These are phyloP conservation scores for Thelephora terrestris DNA, from an alignment of 1,284 basidiomycete species.

Conservation along the genomic window DNA sequence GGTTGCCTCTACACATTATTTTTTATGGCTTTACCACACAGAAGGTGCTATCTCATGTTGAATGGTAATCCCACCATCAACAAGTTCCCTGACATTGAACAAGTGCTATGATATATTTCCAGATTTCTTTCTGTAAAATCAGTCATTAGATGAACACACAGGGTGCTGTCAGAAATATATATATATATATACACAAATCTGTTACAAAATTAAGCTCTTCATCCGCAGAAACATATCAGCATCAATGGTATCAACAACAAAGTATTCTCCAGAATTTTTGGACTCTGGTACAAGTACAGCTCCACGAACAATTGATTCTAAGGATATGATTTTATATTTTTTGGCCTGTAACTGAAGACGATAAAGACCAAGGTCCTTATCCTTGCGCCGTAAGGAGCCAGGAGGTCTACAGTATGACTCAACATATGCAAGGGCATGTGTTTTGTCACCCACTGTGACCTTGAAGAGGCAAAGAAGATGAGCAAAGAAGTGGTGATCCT, in stretches of 20 bases:
- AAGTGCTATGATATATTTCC: no score
- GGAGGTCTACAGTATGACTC: constrained; percentile 13
- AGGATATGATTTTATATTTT: constrained; percentile 14
- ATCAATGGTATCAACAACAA: constrained; percentile 19
- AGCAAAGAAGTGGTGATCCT: constrained; percentile 11
- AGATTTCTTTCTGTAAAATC: no score
- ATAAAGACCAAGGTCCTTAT: constrained; percentile 17
- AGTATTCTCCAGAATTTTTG: constrained; percentile 12
- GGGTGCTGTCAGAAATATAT: no score
- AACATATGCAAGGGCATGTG: constrained; percentile 17
- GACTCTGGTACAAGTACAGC: constrained; percentile 15
- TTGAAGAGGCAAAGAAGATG: constrained; percentile 17
- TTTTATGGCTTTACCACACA: no score
- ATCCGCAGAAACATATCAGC: constrained; percentile 19
- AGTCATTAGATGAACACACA: no score
- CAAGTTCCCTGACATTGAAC: no score
- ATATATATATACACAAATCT: no score
- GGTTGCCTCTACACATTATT: no score
- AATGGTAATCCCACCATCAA: no score
- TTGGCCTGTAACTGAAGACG: no score
- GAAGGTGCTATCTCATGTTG: no score
- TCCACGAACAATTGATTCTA: constrained; percentile 18
- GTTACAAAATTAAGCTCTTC: no score
- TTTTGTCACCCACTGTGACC: constrained; percentile 4
- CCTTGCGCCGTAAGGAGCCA: constrained; percentile 6